Conservation (phyloP, 2,329 filamentous ascomycete genomes). For the Dactylonectria macrodidyma region DNA sequence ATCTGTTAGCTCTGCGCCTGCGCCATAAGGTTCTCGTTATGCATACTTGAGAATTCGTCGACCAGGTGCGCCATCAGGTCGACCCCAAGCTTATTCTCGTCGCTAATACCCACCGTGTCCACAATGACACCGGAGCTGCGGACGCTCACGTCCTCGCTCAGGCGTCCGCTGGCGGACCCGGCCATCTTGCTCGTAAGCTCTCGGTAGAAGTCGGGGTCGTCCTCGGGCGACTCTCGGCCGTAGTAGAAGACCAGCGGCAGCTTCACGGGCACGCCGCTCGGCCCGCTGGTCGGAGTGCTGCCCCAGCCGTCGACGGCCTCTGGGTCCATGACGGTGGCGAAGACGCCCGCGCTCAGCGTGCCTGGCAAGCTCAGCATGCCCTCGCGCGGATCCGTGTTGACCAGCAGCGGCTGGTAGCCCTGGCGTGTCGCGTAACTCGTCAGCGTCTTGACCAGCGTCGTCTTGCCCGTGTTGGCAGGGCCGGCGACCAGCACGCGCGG, state of each 20-base stretch:
- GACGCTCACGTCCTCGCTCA: constrained; percentile 82
- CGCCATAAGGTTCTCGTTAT: not conserved
- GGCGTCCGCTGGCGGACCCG: constrained; percentile 81
- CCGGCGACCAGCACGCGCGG: constrained; percentile 91
- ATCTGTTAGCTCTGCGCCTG: constrained; percentile 53
- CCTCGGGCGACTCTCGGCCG: constrained; percentile 80
- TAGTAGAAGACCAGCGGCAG: constrained; percentile 93
- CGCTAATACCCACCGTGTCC: constrained; percentile 82
- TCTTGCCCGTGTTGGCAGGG: constrained; percentile 85
- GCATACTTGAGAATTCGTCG: constrained; percentile 66
- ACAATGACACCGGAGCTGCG: constrained; percentile 85
- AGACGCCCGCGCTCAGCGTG: constrained; percentile 87
- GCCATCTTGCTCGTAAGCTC: constrained; percentile 83
- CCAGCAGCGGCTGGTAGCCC: constrained; percentile 82
- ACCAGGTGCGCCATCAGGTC: constrained; percentile 86
- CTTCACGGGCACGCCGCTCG: constrained; percentile 90
- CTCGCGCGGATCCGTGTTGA: constrained; percentile 89
- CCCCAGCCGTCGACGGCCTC: constrained; percentile 87
- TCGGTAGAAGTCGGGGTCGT: constrained; percentile 81
- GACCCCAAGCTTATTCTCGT: constrained; percentile 75
- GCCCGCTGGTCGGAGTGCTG: constrained; percentile 90
- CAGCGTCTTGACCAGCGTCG: constrained; percentile 82
- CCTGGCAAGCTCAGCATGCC: constrained; percentile 84
- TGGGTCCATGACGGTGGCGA: constrained; percentile 89
- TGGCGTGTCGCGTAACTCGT: constrained; percentile 84